Evolutionary conservation across 208 protist genomes (phyloP).

Genomic region (Acanthamoeba royreba): DNA sequence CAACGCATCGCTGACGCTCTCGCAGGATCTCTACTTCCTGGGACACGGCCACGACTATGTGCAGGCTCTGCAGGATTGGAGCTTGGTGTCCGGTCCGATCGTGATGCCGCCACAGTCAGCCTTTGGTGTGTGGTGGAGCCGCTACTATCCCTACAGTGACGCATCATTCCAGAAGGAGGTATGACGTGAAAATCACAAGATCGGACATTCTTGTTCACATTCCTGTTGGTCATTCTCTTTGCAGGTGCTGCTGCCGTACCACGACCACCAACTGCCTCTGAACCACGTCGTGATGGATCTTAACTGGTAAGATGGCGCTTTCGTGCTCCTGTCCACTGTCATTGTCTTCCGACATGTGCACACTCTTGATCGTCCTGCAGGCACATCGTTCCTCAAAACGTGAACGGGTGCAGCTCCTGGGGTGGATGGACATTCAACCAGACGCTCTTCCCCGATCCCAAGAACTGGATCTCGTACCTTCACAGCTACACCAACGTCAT

Average conservation of each 20-base stretch:
- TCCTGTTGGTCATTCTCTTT: neutral
- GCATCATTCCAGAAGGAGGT: neutral
- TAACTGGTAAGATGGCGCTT: neutral
- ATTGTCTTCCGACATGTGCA: neutral
- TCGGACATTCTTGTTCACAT: neutral
- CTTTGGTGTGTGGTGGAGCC: constrained; percentile 61
- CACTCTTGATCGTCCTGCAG: neutral
- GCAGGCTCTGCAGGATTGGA: constrained; percentile 55
- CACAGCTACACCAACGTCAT: neutral
- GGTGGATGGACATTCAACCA: neutral
- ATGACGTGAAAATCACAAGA: neutral
- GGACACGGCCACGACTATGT: constrained; percentile 46
- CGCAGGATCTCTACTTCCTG: constrained; percentile 59
- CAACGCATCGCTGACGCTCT: neutral
- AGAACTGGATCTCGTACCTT: neutral
- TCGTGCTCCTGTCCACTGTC: neutral
- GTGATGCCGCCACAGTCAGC: constrained; percentile 48
- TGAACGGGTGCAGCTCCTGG: neutral
- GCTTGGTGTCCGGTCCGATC: constrained; percentile 37
- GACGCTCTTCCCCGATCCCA: neutral
- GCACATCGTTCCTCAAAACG: neutral
- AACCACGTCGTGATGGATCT: neutral
- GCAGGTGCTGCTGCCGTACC: neutral
- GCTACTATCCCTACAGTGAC: constrained; percentile 26
- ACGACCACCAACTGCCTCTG: neutral